Percentiles rank a stretch among this genome's conserved stretches.
phyloP scores from a whole-genome alignment of 2,329 filamentous ascomycete species.

The Diaporthe capsici region DNA sequence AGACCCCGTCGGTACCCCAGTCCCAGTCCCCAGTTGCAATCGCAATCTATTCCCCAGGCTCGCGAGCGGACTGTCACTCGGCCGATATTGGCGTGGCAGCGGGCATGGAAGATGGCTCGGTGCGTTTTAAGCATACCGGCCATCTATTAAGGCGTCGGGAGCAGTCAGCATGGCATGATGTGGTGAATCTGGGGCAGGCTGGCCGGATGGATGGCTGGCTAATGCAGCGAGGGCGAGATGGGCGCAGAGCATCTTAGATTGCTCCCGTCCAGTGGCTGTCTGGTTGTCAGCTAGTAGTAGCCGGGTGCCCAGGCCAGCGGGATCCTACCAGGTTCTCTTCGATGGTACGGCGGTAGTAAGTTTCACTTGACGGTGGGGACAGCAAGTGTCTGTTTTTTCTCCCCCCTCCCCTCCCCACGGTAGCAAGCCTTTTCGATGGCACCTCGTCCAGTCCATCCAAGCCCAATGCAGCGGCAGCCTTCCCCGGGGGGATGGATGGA shows the following conservation, averaged over 20 bases:
- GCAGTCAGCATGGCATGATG: conserved; percentile 17
- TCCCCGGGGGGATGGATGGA: conserved; percentile 9
- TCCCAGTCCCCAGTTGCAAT: background rate
- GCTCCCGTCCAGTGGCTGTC: conserved; percentile 22
- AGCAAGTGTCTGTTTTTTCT: background rate
- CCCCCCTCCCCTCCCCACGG: background rate
- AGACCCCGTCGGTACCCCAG: conserved; percentile 1
- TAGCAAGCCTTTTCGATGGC: conserved; percentile 5
- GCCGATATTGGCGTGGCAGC: conserved; percentile 14
- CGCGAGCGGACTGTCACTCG: conserved; percentile 8
- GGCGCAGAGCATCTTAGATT: conserved; percentile 20
- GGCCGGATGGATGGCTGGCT: conserved; percentile 8
- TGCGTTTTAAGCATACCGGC: background rate
- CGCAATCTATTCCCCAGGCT: conserved; percentile 13
- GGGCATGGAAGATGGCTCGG: background rate
- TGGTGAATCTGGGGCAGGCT: background rate
- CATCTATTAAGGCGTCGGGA: conserved; percentile 25
- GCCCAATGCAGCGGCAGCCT: conserved; percentile 27
- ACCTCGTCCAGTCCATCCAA: conserved; percentile 5
- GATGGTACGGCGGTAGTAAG: conserved; percentile 31
- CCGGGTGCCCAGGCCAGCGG: conserved; percentile 2
- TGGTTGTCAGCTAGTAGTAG: background rate
- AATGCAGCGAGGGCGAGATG: conserved; percentile 24
- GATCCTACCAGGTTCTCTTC: conserved; percentile 18
- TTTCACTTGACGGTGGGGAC: conserved; percentile 30